These are phyloP conservation scores for Stevia rebaudiana DNA, from an alignment of 140 eudicot genomes.

Conservation along the genomic window DNA sequence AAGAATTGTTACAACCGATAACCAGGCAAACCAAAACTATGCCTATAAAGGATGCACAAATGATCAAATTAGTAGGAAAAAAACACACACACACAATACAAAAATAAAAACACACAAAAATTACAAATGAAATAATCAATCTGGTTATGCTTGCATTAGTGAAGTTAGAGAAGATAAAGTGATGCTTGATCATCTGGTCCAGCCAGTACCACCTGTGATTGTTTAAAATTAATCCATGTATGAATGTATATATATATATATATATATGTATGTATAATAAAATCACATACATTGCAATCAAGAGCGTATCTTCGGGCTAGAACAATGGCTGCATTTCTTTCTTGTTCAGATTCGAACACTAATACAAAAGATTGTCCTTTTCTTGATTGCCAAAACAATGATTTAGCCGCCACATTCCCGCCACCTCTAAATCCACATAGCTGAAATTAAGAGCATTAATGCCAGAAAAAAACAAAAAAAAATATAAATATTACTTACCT, in stretches of 20 bases:
- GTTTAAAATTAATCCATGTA: background rate
- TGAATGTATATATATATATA: no score
- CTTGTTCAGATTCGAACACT: conserved; percentile 76
- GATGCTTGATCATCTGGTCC: conserved; percentile 94
- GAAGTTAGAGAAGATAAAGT: conserved; percentile 37
- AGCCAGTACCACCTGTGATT: conserved; percentile 69
- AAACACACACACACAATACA: conserved; percentile 26
- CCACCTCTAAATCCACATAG: conserved; percentile 96
- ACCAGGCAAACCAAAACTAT: conserved; percentile 77
- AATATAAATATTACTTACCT: conserved; percentile 51
- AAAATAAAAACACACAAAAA: conserved; percentile 44
- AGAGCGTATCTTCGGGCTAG: conserved; percentile 81
- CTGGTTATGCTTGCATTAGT: conserved; percentile 40
- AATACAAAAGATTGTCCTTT: conserved; percentile 86
- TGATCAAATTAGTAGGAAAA: conserved; percentile 38
- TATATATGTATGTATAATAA: no score
- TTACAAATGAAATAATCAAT: conserved; percentile 23
- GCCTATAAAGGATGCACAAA: conserved; percentile 59
- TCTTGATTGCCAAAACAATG: conserved; percentile 91
- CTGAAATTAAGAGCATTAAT: conserved; percentile 35
- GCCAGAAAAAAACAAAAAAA: no score
- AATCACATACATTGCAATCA: conserved; percentile 70
- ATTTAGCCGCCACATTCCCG: conserved; percentile 84
- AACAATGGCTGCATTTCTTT: conserved; percentile 75
- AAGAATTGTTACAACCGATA: conserved; percentile 56